These are phyloP conservation scores for Pterocarpus macrocarpus DNA, from an alignment of 306 rosid species.

Conservation along the genomic window DNA sequence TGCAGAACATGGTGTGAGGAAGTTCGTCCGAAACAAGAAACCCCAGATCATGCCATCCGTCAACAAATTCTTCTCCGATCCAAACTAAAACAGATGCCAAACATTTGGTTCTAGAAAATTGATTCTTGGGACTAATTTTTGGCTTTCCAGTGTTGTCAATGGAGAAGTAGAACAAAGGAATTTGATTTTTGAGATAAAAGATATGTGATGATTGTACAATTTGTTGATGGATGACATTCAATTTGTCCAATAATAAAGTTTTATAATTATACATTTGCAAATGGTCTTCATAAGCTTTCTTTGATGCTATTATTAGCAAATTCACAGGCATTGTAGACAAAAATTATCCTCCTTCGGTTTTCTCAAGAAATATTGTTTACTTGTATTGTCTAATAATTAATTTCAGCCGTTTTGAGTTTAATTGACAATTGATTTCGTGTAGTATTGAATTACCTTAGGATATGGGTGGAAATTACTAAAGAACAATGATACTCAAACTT, in stretches of 20 bases:
- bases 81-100: conserved; percentile 50
- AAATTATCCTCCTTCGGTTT: neutral
- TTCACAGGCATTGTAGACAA: neutral
- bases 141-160: conserved; percentile 22
- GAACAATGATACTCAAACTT: neutral
- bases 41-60: conserved; percentile 89
- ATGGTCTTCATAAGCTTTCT: neutral
- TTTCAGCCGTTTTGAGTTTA: neutral
- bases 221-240: conserved; percentile 41
- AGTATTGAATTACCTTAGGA: too few species aligned
- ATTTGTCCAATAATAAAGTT: conserved; percentile 44
- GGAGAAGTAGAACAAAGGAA: conserved; percentile 42
- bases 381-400: neutral
- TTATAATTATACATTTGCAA: conserved; percentile 7
- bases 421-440: neutral
- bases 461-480: neutral
- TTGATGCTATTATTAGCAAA: neutral
- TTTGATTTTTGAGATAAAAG: conserved; percentile 28
- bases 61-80: conserved; percentile 92
- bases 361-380: neutral
- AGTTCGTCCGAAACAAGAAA: conserved; percentile 66
- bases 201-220: conserved; percentile 17
- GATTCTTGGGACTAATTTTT: conserved; percentile 27
- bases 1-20: conserved; percentile 61
- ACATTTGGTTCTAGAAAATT: neutral